Evolutionary conservation across 257 asterid species (phyloP), one percentile per base, ranked within the genome.

Genomic region (Penstemon newberryi): DNA sequence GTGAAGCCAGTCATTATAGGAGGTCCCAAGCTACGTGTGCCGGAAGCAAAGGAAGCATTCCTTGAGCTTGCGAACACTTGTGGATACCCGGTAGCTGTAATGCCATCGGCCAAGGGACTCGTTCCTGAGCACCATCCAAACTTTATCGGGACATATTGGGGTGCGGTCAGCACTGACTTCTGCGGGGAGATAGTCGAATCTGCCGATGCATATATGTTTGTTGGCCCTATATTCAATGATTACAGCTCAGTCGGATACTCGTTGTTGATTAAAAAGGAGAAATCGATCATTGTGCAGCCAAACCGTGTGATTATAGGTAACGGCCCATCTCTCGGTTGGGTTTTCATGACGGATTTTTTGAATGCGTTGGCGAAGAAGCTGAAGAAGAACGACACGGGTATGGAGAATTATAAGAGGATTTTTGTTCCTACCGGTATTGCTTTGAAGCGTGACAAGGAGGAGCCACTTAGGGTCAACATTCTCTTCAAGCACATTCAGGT

Each of bases 161-260:
- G 88, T 2, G 88, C 88, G 4, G 83, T 83, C 36, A 83, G 88
- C 79, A 63, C 71, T 69, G 45, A 73, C 73, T 83, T 80, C 79
- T 83, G 88, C 37, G 88, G 88, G 70, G 88, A 83, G 82, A 83
- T 80, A 45, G 85, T 83, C 0, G 88, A 83, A 69, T 83, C 88
- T 41, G 82, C 88, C 8, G 88, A 83, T 55, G 88, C 88, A 0
- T 83, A 83, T 45, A 46, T 83, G 41, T 83, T 83, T 8, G 80
- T 83, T 6, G 88, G 88, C 38, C 88, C 88, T 1, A 83, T 83
- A 59, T 83, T 83, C 25, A 83, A 83, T 4, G 88, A 83, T 45
- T 83, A 83, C 68, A 83, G 88, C 82, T 83, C 88, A 0, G 88
- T 83, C 36, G 88, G 88, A 15, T 83, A 83, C 82, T 83, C 88